Base-by-base conservation (phyloP, 2,329 filamentous ascomycete species). In the Trichoderma guizhouense region DNA sequence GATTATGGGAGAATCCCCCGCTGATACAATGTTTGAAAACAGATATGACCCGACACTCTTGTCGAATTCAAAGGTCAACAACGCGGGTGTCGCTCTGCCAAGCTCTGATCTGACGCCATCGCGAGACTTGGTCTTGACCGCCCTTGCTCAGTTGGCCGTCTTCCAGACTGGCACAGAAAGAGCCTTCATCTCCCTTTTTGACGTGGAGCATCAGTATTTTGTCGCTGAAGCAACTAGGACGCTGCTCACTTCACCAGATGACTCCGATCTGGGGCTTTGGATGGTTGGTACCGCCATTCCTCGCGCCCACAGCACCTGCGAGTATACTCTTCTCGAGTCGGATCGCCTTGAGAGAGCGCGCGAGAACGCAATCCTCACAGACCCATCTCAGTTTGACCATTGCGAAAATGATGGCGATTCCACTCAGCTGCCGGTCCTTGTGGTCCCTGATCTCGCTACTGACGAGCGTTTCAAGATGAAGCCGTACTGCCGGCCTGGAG, bases 141-240 rank as follows among this genome's bases (percentile, higher is more conserved):
- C 82, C 2, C 83, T 86, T 61, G 84, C 85, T 30, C 85, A 87
- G 74, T 78, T 87, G 30, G 84, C 80, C 3, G 80, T 82, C 18
- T 77, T 84, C 57, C 80, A 83, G 6, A 77, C 86, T 9, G 79
- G 81, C n/a, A 79, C 78, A 7, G 76, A 80, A 24, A 81, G 84
- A 55, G 79, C 79, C 26, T 73, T 86, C 24, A 80, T 87, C 60
- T 86, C 85, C 3, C 78, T 87, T 24, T 86, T 87, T 72, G 85
- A 86, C 75, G 78, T 78, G 6, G 78, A 79, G 11, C 75, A 81
- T 67, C 84, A 87, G 73, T 81, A 86, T 69, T 77, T 86, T 30
- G 76, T 87, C 24, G 84, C 84, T 62, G 85, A 87, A 72, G 83
- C 84, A 7, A 84, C 84, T 3, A 79, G 78, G 5, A 78, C 78